Conservation (phyloP, 148 eudicot species). For the Fagopyrum tataricum region DNA sequence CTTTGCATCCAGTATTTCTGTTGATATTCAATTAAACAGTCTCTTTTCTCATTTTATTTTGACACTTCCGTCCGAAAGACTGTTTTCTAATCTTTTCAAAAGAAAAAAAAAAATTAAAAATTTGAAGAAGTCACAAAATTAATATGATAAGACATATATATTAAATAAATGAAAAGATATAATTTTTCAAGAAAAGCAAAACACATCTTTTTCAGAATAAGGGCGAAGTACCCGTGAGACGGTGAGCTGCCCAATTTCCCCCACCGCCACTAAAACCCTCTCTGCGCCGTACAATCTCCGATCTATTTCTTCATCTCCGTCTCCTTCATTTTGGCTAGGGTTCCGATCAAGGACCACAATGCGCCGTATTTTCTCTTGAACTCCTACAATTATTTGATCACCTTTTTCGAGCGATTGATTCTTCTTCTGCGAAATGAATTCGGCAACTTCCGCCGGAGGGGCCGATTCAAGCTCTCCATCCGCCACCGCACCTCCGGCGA, state of each 20-base stretch:
- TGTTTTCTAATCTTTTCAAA: too few species aligned
- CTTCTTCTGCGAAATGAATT: neutral
- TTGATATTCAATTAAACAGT: too few species aligned
- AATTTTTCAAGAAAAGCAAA: neutral
- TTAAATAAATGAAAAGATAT: neutral
- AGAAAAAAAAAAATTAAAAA: too few species aligned
- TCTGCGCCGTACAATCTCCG: neutral
- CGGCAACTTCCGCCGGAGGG: slow-evolving; percentile 6
- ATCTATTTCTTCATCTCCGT: neutral
- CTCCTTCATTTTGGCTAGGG: neutral
- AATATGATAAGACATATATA: neutral
- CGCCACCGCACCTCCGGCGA: neutral
- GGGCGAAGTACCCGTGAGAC: neutral
- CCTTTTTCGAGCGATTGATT: neutral
- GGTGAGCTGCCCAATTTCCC: neutral
- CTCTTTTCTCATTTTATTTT: too few species aligned
- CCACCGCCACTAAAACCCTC: slow-evolving; percentile 10
- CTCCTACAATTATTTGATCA: neutral
- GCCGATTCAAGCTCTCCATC: neutral
- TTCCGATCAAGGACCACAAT: neutral
- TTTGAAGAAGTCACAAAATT: neutral
- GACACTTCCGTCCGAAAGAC: too few species aligned
- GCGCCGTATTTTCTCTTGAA: slow-evolving; percentile 3
- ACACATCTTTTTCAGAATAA: neutral
- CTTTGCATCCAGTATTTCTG: too few species aligned